A percentile compares a stretch with the other conserved stretches of the same genome.
Evolutionary conservation across 805 yeast species (phyloP).

Genomic region (Sugiyamaella floridensis): DNA sequence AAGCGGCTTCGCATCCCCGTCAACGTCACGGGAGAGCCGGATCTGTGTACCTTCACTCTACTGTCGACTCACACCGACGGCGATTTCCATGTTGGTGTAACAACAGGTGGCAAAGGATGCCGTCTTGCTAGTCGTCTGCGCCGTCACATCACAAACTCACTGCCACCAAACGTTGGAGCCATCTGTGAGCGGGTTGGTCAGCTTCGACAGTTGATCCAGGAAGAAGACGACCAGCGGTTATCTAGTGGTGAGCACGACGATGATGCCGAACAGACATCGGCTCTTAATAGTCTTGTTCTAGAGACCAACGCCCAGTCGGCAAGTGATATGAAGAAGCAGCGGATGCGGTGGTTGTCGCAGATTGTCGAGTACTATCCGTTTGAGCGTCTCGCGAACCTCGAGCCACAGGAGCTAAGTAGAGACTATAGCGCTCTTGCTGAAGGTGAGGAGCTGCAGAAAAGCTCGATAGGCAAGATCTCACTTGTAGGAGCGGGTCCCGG

Average conservation of each 20-base stretch:
- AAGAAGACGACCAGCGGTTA: constrained; percentile 31
- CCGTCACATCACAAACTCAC: constrained; percentile 52
- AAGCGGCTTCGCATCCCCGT: constrained; percentile 65
- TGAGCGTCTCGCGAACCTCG: constrained; percentile 49
- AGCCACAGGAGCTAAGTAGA: constrained; percentile 49
- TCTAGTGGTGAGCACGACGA: constrained; percentile 48
- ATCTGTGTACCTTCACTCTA: constrained; percentile 66
- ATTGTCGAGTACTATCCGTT: constrained; percentile 88
- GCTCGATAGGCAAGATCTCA: constrained; percentile 45
- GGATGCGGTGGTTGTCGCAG: constrained; percentile 80
- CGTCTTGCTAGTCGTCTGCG: constrained; percentile 73
- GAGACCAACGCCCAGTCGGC: constrained; percentile 38
- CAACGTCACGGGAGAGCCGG: constrained; percentile 68
- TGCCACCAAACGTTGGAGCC: constrained; percentile 66
- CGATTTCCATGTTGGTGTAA: constrained; percentile 70
- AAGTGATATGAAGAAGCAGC: constrained; percentile 42
- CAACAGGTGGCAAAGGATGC: constrained; percentile 88
- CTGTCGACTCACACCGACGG: constrained; percentile 67
- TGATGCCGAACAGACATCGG: constrained; percentile 55
- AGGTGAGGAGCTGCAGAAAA: neutral
- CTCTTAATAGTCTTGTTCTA: constrained; percentile 53
- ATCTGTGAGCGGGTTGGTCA: constrained; percentile 65
- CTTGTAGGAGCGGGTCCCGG: constrained; percentile 97
- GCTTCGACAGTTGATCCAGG: constrained; percentile 48
- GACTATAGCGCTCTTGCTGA: constrained; percentile 29